phyloP scores from a whole-genome alignment of 2,329 filamentous ascomycete genomes.

The Penicillium sclerotiorum region DNA sequence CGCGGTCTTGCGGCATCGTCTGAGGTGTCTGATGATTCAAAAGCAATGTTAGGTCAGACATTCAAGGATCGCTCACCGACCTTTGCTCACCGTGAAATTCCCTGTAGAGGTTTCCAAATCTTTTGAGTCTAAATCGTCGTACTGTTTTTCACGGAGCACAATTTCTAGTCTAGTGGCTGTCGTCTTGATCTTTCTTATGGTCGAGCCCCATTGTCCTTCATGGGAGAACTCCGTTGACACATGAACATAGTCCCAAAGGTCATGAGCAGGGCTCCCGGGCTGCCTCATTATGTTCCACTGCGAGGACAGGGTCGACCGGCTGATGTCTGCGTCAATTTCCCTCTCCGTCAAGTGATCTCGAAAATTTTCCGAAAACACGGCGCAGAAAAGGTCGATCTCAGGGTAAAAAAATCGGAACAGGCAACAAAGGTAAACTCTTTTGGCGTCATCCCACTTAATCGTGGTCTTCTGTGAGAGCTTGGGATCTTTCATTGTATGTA shows the following conservation, averaged over 20 bases:
- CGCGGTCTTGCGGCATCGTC: too few relatives aligned
- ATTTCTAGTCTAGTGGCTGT: slow-evolving; percentile 12
- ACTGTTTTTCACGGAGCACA: background rate
- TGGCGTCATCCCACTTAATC: too few relatives aligned
- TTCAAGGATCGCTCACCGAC: too few relatives aligned
- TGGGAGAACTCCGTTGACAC: slow-evolving; percentile 18
- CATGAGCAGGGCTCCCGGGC: slow-evolving; percentile 9
- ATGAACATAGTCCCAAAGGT: slow-evolving; percentile 29
- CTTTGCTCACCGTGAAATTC: background rate
- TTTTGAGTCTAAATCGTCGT: background rate
- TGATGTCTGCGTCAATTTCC: slow-evolving; percentile 20
- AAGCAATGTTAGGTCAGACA: too few relatives aligned
- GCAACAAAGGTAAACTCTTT: too few relatives aligned
- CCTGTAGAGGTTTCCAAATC: background rate
- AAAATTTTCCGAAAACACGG: slow-evolving; percentile 35
- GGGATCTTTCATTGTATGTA: too few relatives aligned
- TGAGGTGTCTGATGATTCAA: too few relatives aligned
- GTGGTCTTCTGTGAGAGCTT: too few relatives aligned
- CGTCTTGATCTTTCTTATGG: slow-evolving; percentile 15
- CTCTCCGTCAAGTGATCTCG: slow-evolving; percentile 16
- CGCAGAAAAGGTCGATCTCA: slow-evolving; percentile 8
- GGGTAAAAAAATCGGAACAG: slow-evolving; percentile 28
- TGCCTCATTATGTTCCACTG: slow-evolving; percentile 29
- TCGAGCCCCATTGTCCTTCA: slow-evolving; percentile 16
- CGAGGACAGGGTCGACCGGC: slow-evolving; percentile 10